Percentiles rank a stretch among this genome's conserved stretches.
These are phyloP conservation scores for Salix koriyanagi DNA, from an alignment of 345 rosid genomes.

Conservation along the genomic window DNA sequence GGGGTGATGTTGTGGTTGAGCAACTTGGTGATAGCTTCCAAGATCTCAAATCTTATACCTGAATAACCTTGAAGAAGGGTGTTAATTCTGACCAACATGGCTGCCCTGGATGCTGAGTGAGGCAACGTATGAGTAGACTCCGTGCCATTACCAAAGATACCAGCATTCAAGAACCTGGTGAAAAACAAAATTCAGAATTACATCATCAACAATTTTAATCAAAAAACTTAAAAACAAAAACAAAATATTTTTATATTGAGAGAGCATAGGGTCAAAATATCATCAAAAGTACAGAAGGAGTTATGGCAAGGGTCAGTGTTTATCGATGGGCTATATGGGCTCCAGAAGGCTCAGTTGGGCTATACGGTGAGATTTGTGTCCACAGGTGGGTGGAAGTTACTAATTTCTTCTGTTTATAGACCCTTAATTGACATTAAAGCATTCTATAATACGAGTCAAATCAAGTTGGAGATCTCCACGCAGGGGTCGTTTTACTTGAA, in stretches of 20 bases:
- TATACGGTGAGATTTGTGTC: too few relatives aligned
- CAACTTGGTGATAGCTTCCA: constrained; percentile 23
- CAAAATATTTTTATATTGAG: too few relatives aligned
- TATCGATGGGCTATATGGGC: too few relatives aligned
- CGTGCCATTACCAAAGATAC: constrained; percentile 19
- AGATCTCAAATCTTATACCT: constrained; percentile 21
- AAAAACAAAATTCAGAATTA: neutral
- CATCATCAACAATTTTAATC: neutral
- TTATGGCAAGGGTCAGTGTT: too few relatives aligned
- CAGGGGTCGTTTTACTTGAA: too few relatives aligned
- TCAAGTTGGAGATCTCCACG: neutral
- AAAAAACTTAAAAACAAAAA: neutral
- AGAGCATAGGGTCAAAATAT: too few relatives aligned
- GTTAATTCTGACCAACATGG: constrained; percentile 29
- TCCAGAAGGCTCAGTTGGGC: too few relatives aligned
- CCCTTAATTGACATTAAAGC: too few relatives aligned
- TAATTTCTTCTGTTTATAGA: too few relatives aligned
- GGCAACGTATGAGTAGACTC: constrained; percentile 21
- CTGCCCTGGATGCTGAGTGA: constrained; percentile 20
- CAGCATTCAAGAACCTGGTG: constrained; percentile 30
- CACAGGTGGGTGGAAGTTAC: too few relatives aligned
- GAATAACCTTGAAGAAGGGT: constrained; percentile 25
- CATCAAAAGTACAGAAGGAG: too few relatives aligned
- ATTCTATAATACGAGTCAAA: neutral
- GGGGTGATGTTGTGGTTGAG: constrained; percentile 23